Percentiles rank a stretch among this genome's conserved stretches.
phyloP scores from a whole-genome alignment of 1,284 basidiomycete genomes.

The Cryptococcus neoformans region DNA sequence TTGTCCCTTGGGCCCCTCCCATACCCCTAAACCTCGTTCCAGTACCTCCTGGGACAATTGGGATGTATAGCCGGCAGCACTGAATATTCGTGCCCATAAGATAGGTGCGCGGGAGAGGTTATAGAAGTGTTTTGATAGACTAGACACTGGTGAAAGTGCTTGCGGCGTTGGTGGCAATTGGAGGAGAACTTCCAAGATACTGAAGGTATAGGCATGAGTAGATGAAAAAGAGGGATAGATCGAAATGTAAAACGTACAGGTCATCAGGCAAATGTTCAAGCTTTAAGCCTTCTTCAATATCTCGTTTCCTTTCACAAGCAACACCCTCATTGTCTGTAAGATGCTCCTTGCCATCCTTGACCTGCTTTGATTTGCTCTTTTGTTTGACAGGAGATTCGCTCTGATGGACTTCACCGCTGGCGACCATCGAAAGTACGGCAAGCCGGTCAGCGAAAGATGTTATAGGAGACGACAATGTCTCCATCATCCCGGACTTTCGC shows the following conservation, averaged over 20 bases:
- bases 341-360: background rate
- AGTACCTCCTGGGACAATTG: conserved; percentile 4
- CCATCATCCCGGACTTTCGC: background rate
- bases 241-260: conserved; percentile 23
- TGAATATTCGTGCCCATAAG: conserved; percentile 28
- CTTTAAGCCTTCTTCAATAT: background rate
- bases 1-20: conserved; percentile 10
- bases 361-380: background rate
- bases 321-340: background rate
- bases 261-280: conserved; percentile 34
- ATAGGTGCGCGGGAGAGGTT: conserved; percentile 21
- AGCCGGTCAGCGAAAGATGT: conserved; percentile 10
- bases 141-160: conserved; percentile 16
- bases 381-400: background rate
- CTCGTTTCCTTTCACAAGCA: background rate
- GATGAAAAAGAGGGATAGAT: background rate
- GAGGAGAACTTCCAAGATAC: conserved; percentile 25
- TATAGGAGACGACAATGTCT: background rate
- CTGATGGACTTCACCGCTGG: background rate
- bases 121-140: conserved; percentile 22
- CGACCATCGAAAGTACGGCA: conserved; percentile 4
- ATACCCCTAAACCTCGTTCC: conserved; percentile 9
- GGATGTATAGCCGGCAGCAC: conserved; percentile 12
- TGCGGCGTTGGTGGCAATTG: conserved; percentile 21
- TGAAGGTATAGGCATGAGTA: conserved; percentile 2